Base-by-base conservation (phyloP, 1,284 basidiomycete species). In the Sphagnurus paluster region DNA sequence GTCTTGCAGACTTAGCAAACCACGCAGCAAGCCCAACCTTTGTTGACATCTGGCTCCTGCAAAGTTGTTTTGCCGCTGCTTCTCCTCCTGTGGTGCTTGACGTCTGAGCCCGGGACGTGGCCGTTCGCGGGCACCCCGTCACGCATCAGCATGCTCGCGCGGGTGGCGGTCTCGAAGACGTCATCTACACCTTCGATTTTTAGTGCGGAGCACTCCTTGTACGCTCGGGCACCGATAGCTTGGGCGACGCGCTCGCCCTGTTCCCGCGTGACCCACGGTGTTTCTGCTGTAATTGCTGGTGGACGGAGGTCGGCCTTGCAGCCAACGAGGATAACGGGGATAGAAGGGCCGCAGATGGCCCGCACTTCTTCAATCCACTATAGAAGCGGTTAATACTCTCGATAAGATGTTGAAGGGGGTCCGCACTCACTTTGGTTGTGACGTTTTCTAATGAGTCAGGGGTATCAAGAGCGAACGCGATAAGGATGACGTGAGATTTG, bases 321-420 rank as follows among this genome's bases (percentile, higher is more conserved):
- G 7, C 91, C 90, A 34, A 93, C 88, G 34, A 93, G 80, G 47
- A 93, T 75, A 46, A 93, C 87, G 30, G 90, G 90, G 50, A 93
- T 85, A 13, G 77, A 75, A 10, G 85, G 75, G 1, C 94, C 94
- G 65, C 94, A 97, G 61, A 96, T 94, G 20, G 79, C 85, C 53
- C 93, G 84, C 4, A 97, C 94, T 74, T 97, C 94, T 67, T 95
- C 92, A 66, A 95, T 97, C 96, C 96, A 98, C 89, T 96, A 50
- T 20, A 36, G 11, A 44, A 50, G 39, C 11, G 44, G 56, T 33
- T 14, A 21, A 49, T 29, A 50, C 42, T 26, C 42, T 50, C 46
- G 50, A 43, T 30, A 39, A 39, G 50, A 44, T 49, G n/a, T 53
- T 46, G 33, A 41, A 42, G 24, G 41, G 28, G 23, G 32, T 17